Conservation (phyloP, 805 yeast species). For the Isabelozyma pseudorhagii region DNA sequence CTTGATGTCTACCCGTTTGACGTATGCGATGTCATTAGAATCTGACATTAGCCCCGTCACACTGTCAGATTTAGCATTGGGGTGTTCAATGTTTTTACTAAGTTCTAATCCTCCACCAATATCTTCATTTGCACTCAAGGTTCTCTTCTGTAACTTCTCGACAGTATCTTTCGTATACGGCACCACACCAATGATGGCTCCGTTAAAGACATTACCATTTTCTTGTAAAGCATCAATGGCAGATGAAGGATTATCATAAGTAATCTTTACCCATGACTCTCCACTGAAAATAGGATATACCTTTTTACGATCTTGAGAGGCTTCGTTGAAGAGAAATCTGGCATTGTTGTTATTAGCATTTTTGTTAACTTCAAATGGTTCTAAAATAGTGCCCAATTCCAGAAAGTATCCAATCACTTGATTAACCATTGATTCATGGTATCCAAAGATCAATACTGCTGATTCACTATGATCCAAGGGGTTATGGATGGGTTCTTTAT, state of each 20-base stretch:
- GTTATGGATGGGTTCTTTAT: slow-evolving; percentile 6
- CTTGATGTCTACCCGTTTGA: slow-evolving; percentile 33
- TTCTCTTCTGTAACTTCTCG: slow-evolving; percentile 53
- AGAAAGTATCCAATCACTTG: slow-evolving; percentile 69
- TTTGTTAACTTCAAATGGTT: slow-evolving; percentile 53
- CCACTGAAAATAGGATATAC: slow-evolving; percentile 76
- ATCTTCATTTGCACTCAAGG: slow-evolving; percentile 43
- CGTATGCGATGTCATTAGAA: slow-evolving; percentile 12
- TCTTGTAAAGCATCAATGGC: slow-evolving; percentile 85
- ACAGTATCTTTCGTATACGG: slow-evolving; percentile 62
- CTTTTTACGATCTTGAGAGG: slow-evolving; percentile 8
- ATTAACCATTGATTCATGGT: slow-evolving; percentile 71
- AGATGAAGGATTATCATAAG: slow-evolving; percentile 70
- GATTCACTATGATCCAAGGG: slow-evolving; percentile 41
- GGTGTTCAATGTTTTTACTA: slow-evolving; percentile 4
- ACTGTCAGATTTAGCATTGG: slow-evolving; percentile 1
- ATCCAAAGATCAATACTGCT: slow-evolving; percentile 85
- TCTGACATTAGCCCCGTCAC: neutral
- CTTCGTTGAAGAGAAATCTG: slow-evolving; percentile 4
- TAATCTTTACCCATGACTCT: slow-evolving; percentile 85
- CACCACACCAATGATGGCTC: slow-evolving; percentile 61
- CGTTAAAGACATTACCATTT: slow-evolving; percentile 71
- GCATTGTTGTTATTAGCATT: slow-evolving; percentile 4
- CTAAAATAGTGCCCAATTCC: slow-evolving; percentile 77
- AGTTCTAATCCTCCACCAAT: slow-evolving; percentile 38